Conservation (phyloP, 1,139 yeast genomes). For the Blastobotrys illinoisensis region DNA sequence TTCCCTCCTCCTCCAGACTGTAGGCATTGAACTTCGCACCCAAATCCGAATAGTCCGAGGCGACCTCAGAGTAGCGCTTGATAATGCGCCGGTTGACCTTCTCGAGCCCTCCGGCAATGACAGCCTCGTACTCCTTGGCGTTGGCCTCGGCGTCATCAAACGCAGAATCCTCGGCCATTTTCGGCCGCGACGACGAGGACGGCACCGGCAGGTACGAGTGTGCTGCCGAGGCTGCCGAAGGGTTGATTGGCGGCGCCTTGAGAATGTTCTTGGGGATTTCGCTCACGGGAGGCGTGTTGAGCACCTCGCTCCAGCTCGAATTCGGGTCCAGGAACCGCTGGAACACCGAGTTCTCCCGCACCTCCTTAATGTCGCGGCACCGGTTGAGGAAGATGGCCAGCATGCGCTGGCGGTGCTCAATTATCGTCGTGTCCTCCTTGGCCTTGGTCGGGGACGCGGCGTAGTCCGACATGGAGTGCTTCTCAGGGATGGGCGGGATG, state of each 20-base stretch:
- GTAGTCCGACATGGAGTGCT: slow-evolving; percentile 56
- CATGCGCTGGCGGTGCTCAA: slow-evolving; percentile 67
- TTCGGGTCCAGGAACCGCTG: slow-evolving; percentile 80
- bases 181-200: slow-evolving; percentile 37
- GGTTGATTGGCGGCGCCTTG: slow-evolving; percentile 51
- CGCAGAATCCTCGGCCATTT: slow-evolving; percentile 31
- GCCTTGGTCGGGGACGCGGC: slow-evolving; percentile 53
- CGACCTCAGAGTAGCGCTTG: slow-evolving; percentile 56
- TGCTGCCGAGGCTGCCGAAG: slow-evolving; percentile 47
- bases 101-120: slow-evolving; percentile 54
- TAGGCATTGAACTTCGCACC: slow-evolving; percentile 71
- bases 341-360: slow-evolving; percentile 59
- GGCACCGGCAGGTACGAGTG: slow-evolving; percentile 66
- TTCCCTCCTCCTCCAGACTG: slow-evolving; percentile 54
- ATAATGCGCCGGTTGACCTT: slow-evolving; percentile 62
- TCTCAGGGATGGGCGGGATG: slow-evolving; percentile 94
- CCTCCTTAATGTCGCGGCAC: slow-evolving; percentile 53
- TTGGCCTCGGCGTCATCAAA: slow-evolving; percentile 42
- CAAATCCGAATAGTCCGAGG: slow-evolving; percentile 61
- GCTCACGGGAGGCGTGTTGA: slow-evolving; percentile 53
- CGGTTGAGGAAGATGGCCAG: slow-evolving; percentile 72
- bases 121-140: slow-evolving; percentile 51
- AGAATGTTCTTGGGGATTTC: slow-evolving; percentile 48
- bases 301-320: slow-evolving; percentile 63
- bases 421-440: slow-evolving; percentile 46